Conservation (phyloP, 306 rosid species). For the Quercus glauca region DNA sequence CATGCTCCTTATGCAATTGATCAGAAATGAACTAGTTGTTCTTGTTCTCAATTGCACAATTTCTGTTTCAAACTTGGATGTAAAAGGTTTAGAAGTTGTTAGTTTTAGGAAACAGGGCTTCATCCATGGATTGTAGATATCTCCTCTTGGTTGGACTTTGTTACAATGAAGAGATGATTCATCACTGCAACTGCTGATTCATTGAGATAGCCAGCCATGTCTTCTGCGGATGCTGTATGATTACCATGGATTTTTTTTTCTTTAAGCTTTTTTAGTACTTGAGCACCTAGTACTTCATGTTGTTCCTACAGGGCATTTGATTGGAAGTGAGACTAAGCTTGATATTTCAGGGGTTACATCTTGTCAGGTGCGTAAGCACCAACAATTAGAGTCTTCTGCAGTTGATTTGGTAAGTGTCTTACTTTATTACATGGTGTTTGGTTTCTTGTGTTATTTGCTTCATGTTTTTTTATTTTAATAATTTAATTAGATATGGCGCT, state of each 20-base stretch:
- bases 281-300: conserved; percentile 15
- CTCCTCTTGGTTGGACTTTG: conserved; percentile 31
- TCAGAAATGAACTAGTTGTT: conserved; percentile 16
- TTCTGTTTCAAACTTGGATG: conserved; percentile 21
- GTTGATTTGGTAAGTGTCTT: conserved; percentile 41
- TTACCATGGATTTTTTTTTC: conserved; percentile 9
- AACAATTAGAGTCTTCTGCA: conserved; percentile 37
- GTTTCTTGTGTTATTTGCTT: neutral
- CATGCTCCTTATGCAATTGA: conserved; percentile 5
- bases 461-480: neutral
- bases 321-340: conserved; percentile 38
- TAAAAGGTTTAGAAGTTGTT: conserved; percentile 26
- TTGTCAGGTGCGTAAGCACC: conserved; percentile 33
- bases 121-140: conserved; percentile 25
- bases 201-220: conserved; percentile 26
- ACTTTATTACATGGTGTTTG: neutral
- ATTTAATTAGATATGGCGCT: neutral
- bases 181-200: conserved; percentile 28
- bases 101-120: conserved; percentile 21
- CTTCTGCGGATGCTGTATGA: conserved; percentile 39
- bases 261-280: conserved; percentile 12
- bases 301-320: conserved; percentile 35
- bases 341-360: conserved; percentile 44
- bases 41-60: conserved; percentile 20
- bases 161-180: conserved; percentile 28